Evolutionary conservation across 257 asterid genomes (phyloP).

Genomic region (Salvia hispanica): DNA sequence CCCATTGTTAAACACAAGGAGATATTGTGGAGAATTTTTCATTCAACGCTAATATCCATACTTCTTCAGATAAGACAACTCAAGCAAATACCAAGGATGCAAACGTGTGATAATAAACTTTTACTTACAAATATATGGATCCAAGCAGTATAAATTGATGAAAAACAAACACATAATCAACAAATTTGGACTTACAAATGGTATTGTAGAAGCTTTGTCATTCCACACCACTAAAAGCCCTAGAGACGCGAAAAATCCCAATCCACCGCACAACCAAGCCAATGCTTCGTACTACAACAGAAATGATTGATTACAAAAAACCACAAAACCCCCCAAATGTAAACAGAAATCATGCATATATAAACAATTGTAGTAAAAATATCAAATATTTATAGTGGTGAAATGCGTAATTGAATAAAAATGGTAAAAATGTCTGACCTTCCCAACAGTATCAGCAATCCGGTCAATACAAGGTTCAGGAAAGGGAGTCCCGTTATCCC

Average conservation of each 20-base stretch:
- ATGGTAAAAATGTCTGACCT: constrained; percentile 45
- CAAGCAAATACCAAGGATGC: constrained; percentile 3
- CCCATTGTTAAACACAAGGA: neutral
- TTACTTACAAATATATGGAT: neutral
- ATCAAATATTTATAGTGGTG: neutral
- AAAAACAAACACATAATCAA: constrained; percentile 2
- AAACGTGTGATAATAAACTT: neutral
- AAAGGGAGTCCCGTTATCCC: constrained; percentile 92
- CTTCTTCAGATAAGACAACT: constrained; percentile 10
- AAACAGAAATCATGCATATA: neutral
- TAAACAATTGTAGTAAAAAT: neutral
- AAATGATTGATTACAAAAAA: constrained; percentile 22
- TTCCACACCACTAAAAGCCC: constrained; percentile 87
- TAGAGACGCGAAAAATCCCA: constrained; percentile 67
- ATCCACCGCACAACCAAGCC: constrained; percentile 87
- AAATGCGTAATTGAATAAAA: neutral
- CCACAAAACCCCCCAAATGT: neutral
- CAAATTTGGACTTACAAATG: constrained; percentile 63
- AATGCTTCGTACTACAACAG: constrained; percentile 77
- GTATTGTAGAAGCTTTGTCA: constrained; percentile 86
- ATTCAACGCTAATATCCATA: constrained; percentile 5
- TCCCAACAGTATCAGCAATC: constrained; percentile 91
- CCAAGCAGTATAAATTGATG: neutral
- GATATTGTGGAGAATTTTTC: neutral
- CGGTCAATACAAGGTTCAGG: constrained; percentile 96